A percentile compares a stretch with the other conserved stretches of the same genome.
phyloP scores from a whole-genome alignment of 2,329 filamentous ascomycete species.

The Colletotrichum sojae region DNA sequence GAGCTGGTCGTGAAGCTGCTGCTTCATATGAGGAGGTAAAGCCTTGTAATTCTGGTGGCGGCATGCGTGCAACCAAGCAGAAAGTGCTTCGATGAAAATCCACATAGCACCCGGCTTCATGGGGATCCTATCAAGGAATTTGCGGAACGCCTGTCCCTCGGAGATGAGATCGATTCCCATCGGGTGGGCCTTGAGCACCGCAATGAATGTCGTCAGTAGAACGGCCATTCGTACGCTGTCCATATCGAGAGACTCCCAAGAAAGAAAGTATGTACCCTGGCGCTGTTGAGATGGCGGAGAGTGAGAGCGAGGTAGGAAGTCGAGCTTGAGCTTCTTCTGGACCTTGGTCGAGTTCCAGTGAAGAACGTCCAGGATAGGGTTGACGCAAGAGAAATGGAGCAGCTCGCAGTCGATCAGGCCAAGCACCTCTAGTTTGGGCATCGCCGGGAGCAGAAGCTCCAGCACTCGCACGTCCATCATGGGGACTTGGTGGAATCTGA shows the following conservation, averaged over 20 bases:
- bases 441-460: conserved; percentile 37
- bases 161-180: conserved; percentile 35
- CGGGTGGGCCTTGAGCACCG: conserved; percentile 24
- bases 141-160: conserved; percentile 11
- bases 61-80: conserved; percentile 12
- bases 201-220: conserved; percentile 27
- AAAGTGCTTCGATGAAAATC: conserved; percentile 28
- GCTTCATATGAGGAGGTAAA: background rate
- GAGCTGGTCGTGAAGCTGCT: conserved; percentile 29
- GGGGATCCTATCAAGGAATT: conserved; percentile 31
- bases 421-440: conserved; percentile 44
- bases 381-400: conserved; percentile 45
- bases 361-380: conserved; percentile 42
- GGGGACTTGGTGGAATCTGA: conserved; percentile 46
- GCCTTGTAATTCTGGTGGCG: background rate
- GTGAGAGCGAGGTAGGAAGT: conserved; percentile 30
- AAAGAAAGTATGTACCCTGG: conserved; percentile 28
- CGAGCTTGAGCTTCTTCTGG: conserved; percentile 41
- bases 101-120: conserved; percentile 30
- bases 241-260: conserved; percentile 14
- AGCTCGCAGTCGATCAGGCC: conserved; percentile 49
- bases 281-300: background rate
- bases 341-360: conserved; percentile 38
- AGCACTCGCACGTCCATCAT: conserved; percentile 44
- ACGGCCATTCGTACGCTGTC: background rate